Evolutionary conservation across 2,329 filamentous ascomycete genomes (phyloP), one percentile per base, ranked within the genome.

Genomic region (Magnaporthiopsis rhizophila): DNA sequence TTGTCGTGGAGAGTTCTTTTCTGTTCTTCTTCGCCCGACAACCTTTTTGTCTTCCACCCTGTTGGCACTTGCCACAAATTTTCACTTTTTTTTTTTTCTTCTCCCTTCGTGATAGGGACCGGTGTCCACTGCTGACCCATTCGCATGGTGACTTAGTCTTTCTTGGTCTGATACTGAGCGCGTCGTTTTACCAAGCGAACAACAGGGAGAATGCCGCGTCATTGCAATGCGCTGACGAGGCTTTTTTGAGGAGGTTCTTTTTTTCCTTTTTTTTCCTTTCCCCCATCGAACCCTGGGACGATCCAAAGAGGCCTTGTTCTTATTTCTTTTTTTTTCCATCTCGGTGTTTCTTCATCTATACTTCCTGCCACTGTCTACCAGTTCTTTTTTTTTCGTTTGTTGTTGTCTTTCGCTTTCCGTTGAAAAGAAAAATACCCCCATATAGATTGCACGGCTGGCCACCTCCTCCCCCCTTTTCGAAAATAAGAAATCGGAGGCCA

Each of bases 381-480:
- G 50, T 63, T 62, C 24, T 62, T 36, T 8, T 36, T 34, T 36
- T 36, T 36, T 7, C 59, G 56, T 38, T 62, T 62, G 18, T 62
- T 56, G n/a, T 21, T 56, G n/a, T 21, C 26, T 30, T 2, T 30
- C 30, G 30, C n/a, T 62, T 62, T 30, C 28, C 57, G 38, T 62
- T 13, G 36, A 56, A 38, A 62, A 26, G 30, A 62, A 62, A 62
- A 62, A 53, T 53, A 50, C 64, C 64, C 30, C 30, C 64, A 56
- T 65, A 65, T 65, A 65, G 64, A 65, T 62, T 65, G 60, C 30
- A 60, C 30, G 34, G 61, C 61, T 60, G 57, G 34, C 60, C 36
- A 15, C 36, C 6, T 30, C 4, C 0, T 36, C 36, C 61, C 38
- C 21, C 30, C 36, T 34, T 62, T 45, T 59, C 30, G 2, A 24